Base-by-base conservation (phyloP, 1,139 yeast species). In the Debaryomycetaceae sp. region DNA sequence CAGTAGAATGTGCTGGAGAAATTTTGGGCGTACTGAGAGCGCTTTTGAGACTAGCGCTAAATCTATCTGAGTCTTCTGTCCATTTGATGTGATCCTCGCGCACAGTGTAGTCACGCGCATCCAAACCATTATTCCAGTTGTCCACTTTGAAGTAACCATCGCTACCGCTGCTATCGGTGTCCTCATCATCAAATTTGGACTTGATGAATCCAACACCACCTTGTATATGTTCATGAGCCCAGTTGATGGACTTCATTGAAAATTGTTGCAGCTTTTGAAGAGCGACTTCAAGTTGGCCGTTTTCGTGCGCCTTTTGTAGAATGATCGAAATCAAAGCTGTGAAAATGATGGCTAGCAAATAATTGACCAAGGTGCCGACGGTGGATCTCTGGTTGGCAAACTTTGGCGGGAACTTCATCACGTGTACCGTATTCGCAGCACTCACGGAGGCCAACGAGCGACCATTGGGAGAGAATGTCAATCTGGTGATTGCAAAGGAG, bases 401-500 rank as follows among this genome's bases (percentile, higher is more conserved):
- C 17, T 65, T 67, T n/a, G 56, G 57, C 3, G 93, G 89, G 16
- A 85, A 53, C 36, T 64, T 67, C 37, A 78, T 59, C 5, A 86
- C 77, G 41, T 71, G 75, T 24, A 88, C 71, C 1, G 86, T 71
- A 39, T 83, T 82, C 2, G 94, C 85, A 2, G 93, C 94, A 28
- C 95, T 82, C 0, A 80, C 83, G 11, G 89, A 75, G 1, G 89
- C 94, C 30, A 88, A 59, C 34, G 71, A 63, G 25, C 71, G 60
- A 10, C 91, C 89, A 44, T 77, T 71, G 7, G 85, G 81, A 11
- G 85, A 79, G 38, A 88, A 77, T 0, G 76, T 65, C 8, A 85
- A 74, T 30, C 75, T 70, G 0, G 96, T 89, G 32, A 89, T 79
- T 8, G 95, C 91, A 54, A 85, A 83, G 6, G 71, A 64, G 52